Percentiles rank a stretch among this genome's conserved stretches.
Evolutionary conservation across 345 rosid genomes (phyloP).

Genomic region (Eucalyptus brandiana): DNA sequence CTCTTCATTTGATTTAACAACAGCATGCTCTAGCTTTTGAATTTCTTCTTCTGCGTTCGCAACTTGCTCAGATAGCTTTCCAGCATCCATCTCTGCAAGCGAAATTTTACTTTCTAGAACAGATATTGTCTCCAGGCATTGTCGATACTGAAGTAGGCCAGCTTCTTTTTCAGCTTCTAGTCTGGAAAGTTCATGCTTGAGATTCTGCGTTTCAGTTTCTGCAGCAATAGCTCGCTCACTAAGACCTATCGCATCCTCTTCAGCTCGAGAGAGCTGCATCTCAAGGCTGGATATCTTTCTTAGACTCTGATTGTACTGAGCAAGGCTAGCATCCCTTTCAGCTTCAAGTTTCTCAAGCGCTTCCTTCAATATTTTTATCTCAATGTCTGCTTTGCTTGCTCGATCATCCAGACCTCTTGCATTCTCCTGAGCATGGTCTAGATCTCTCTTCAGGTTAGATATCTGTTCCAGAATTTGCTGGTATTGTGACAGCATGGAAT

Average conservation of each 20-base stretch:
- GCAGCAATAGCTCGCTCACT: slow-evolving; percentile 43
- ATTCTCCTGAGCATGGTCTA: slow-evolving; percentile 46
- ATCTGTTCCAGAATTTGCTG: slow-evolving; percentile 52
- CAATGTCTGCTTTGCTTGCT: slow-evolving; percentile 74
- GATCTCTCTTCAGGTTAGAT: slow-evolving; percentile 55
- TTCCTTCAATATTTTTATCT: slow-evolving; percentile 59
- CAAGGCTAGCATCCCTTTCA: slow-evolving; percentile 66
- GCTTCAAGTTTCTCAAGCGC: slow-evolving; percentile 46
- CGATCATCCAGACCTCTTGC: slow-evolving; percentile 50
- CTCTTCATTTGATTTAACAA: slow-evolving; percentile 45
- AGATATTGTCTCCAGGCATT: slow-evolving; percentile 51
- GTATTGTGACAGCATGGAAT: slow-evolving; percentile 45
- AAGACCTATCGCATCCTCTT: slow-evolving; percentile 37
- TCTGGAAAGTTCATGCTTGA: slow-evolving; percentile 38
- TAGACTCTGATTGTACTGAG: slow-evolving; percentile 52
- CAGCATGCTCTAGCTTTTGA: slow-evolving; percentile 39
- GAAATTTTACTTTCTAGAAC: slow-evolving; percentile 50
- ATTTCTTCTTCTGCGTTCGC: slow-evolving; percentile 54
- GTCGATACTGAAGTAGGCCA: slow-evolving; percentile 43
- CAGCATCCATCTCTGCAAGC: slow-evolving; percentile 44
- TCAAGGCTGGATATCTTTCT: slow-evolving; percentile 53
- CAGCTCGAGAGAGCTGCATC: slow-evolving; percentile 21
- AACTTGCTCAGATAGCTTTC: slow-evolving; percentile 27
- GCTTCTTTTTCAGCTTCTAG: slow-evolving; percentile 62
- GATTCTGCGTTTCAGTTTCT: slow-evolving; percentile 47